Conservation (phyloP, 768 basidiomycete genomes). For the Suillus brevipes region DNA sequence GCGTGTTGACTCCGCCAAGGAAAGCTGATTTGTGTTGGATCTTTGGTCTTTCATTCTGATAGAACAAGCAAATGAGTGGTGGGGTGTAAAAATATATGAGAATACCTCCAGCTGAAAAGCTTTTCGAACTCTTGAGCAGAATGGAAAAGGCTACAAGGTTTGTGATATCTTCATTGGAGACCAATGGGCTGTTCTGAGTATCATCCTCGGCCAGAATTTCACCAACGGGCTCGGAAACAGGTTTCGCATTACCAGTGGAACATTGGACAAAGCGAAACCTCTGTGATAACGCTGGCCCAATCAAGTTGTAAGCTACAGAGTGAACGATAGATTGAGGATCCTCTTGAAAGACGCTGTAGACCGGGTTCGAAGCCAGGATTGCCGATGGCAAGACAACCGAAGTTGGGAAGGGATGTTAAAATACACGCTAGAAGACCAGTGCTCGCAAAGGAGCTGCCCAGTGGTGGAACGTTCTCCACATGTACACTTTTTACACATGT, state of each 20-base stretch:
- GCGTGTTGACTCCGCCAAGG: conserved; percentile 32
- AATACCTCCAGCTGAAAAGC: conserved; percentile 24
- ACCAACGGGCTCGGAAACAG: background rate
- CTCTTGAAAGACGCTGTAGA: conserved; percentile 21
- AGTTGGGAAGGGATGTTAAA: conserved; percentile 21
- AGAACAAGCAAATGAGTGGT: conserved; percentile 8
- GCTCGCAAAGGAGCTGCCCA: conserved; percentile 16
- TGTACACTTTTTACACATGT: background rate
- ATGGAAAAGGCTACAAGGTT: conserved; percentile 20
- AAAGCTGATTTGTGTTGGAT: conserved; percentile 31
- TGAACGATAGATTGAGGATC: conserved; percentile 23
- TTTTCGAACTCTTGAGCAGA: conserved; percentile 17
- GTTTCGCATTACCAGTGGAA: conserved; percentile 1
- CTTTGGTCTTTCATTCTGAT: conserved; percentile 39
- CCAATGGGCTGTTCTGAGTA: conserved; percentile 15
- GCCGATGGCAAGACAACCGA: conserved; percentile 18
- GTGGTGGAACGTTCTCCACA: background rate
- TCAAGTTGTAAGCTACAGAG: conserved; percentile 22
- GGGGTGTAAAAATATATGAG: background rate
- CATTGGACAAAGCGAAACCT: conserved; percentile 27
- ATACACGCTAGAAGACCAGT: conserved; percentile 26
- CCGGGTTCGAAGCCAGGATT: conserved; percentile 18
- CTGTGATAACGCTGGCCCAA: conserved; percentile 26
- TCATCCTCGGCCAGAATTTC: conserved; percentile 13
- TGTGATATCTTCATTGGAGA: conserved; percentile 22